Conservation (phyloP, 495 filamentous ascomycete species). For the Pseudoneurospora amorphoporcata region DNA sequence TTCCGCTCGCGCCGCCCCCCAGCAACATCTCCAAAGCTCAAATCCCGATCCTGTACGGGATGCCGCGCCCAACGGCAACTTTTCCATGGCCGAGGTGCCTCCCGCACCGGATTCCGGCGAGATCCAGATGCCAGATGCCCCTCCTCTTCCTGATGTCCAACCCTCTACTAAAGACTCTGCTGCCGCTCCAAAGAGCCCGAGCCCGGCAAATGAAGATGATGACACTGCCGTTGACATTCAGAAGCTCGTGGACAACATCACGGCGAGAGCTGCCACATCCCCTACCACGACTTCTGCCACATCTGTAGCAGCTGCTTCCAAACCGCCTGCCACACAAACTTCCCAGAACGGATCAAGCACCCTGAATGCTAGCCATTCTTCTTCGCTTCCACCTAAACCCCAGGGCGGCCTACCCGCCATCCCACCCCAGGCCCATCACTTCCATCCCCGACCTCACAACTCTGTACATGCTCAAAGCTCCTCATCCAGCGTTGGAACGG, state of each 20-base stretch:
- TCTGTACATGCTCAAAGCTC: slow-evolving; percentile 30
- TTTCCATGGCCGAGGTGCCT: slow-evolving; percentile 4
- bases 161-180: slow-evolving; percentile 12
- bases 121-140: slow-evolving; percentile 1
- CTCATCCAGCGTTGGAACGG: slow-evolving; percentile 19
- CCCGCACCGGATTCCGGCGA: slow-evolving; percentile 1
- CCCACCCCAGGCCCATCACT: slow-evolving; percentile 39
- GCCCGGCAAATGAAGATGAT: slow-evolving; percentile 23
- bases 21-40: background rate
- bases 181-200: slow-evolving; percentile 13
- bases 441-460: slow-evolving; percentile 10
- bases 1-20: background rate
- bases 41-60: slow-evolving; percentile 1
- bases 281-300: slow-evolving; percentile 15
- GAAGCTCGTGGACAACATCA: slow-evolving; percentile 41
- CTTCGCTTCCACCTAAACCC: slow-evolving; percentile 45
- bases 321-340: slow-evolving; percentile 24
- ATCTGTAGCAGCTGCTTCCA: slow-evolving; percentile 12
- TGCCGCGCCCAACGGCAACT: slow-evolving; percentile 11
- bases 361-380: slow-evolving; percentile 34
- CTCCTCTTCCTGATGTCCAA: slow-evolving; percentile 6
- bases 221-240: slow-evolving; percentile 35
- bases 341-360: slow-evolving; percentile 20
- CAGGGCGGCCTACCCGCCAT: slow-evolving; percentile 19
- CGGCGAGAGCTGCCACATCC: slow-evolving; percentile 28